A percentile compares a stretch with the other conserved stretches of the same genome.
phyloP scores from a whole-genome alignment of 2,329 filamentous ascomycete species.

The Alternaria viburni region DNA sequence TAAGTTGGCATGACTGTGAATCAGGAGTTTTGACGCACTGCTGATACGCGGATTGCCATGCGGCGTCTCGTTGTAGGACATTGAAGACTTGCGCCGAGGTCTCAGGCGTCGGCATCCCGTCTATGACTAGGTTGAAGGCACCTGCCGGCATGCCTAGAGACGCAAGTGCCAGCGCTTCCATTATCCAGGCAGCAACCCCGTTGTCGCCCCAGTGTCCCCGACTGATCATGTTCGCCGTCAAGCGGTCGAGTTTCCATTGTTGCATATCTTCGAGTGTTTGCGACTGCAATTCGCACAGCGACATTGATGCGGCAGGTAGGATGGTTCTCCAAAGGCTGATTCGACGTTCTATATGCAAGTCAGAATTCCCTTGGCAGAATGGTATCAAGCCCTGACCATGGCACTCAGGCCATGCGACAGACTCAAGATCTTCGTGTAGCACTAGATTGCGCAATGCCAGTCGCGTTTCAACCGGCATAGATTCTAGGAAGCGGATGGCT shows the following conservation, averaged over 20 bases:
- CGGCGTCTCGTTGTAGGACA: background rate
- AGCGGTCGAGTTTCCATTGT: no score
- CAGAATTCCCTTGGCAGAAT: slow-evolving; percentile 7
- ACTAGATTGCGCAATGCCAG: background rate
- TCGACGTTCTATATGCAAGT: background rate
- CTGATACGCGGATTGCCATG: background rate
- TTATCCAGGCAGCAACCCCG: slow-evolving; percentile 2
- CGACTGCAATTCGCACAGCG: background rate
- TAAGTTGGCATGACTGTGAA: background rate
- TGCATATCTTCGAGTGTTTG: no score
- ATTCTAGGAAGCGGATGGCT: background rate
- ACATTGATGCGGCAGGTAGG: background rate
- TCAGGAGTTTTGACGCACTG: background rate
- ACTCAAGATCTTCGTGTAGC: background rate
- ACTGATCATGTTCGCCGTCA: no score
- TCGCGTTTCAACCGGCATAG: background rate
- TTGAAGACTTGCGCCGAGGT: background rate
- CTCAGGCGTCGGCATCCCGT: slow-evolving; percentile 4
- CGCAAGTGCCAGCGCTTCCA: slow-evolving; percentile 3
- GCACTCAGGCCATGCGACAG: background rate
- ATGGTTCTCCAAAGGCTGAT: slow-evolving; percentile 1
- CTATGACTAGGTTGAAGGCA: slow-evolving; percentile 10
- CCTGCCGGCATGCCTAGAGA: slow-evolving; percentile 11
- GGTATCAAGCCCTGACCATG: slow-evolving; percentile 13
- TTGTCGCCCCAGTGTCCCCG: no score